A percentile compares a stretch with the other conserved stretches of the same genome.
phyloP scores from a whole-genome alignment of 1,139 yeast species.

The Casaregolazyma suthepensis region DNA sequence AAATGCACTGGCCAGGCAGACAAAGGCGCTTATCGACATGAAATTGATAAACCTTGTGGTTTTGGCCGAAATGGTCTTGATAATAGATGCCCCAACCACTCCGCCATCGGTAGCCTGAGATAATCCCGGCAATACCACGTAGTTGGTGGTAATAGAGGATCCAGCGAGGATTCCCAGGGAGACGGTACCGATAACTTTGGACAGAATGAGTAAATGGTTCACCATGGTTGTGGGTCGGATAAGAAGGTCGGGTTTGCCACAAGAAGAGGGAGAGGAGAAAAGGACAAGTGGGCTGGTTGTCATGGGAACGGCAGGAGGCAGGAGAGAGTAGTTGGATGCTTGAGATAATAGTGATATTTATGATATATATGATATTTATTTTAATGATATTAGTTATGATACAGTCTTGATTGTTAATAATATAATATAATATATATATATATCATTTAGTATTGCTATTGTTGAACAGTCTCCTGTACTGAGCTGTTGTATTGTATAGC shows the following conservation, averaged over 20 bases:
- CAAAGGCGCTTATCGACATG: conserved; percentile 18
- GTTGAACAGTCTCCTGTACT: too few relatives aligned
- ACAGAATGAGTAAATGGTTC: conserved; percentile 19
- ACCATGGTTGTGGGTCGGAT: conserved; percentile 16
- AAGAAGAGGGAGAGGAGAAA: not conserved
- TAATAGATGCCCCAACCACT: conserved; percentile 2
- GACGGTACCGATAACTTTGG: conserved; percentile 28
- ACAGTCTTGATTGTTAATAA: too few relatives aligned
- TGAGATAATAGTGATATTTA: too few relatives aligned
- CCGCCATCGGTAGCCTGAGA: conserved; percentile 13
- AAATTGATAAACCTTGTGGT: conserved; percentile 13
- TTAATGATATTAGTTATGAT: too few relatives aligned
- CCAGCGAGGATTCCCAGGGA: conserved; percentile 28
- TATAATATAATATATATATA: too few relatives aligned
- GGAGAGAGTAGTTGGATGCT: too few relatives aligned
- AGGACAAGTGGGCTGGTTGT: not conserved
- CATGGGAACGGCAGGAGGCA: not conserved
- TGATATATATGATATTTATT: too few relatives aligned
- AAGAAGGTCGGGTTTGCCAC: not conserved
- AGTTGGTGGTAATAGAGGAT: conserved; percentile 20
- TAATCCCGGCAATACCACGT: conserved; percentile 21
- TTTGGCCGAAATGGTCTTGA: not conserved
- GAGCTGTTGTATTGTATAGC: too few relatives aligned
- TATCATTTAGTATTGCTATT: too few relatives aligned
- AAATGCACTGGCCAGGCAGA: conserved; percentile 20